A percentile compares a stretch with the other conserved stretches of the same genome.
Evolutionary conservation across 2,329 filamentous ascomycete genomes (phyloP).

Genomic region (Dothistroma septosporum): DNA sequence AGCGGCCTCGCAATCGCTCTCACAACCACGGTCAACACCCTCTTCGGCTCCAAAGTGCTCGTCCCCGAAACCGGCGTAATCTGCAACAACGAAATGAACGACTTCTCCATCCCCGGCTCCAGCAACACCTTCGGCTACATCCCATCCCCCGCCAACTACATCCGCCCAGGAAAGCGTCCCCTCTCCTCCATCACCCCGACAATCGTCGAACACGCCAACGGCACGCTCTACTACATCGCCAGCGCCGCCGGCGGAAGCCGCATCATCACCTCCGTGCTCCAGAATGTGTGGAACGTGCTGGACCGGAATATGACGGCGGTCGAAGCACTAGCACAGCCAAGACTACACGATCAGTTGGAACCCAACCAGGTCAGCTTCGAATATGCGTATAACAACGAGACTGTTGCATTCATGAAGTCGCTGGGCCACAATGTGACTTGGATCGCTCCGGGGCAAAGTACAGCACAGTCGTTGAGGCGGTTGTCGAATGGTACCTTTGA

Average conservation of each 20-base stretch:
- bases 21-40: slow-evolving; percentile 82
- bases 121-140: slow-evolving; percentile 82
- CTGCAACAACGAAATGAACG: slow-evolving; percentile 58
- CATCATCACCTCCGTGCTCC: slow-evolving; percentile 76
- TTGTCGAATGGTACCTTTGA: slow-evolving; percentile 66
- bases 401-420: slow-evolving; percentile 58
- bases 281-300: slow-evolving; percentile 68
- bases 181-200: slow-evolving; percentile 77
- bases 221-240: slow-evolving; percentile 62
- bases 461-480: slow-evolving; percentile 66
- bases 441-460: slow-evolving; percentile 60
- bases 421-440: slow-evolving; percentile 70
- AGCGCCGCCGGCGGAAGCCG: slow-evolving; percentile 75
- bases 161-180: slow-evolving; percentile 75
- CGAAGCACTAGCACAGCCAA: slow-evolving; percentile 61
- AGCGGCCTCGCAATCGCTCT: slow-evolving; percentile 72
- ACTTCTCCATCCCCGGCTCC: slow-evolving; percentile 78
- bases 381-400: slow-evolving; percentile 61
- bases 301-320: slow-evolving; percentile 59
- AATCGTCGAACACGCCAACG: slow-evolving; percentile 65
- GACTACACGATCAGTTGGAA: slow-evolving; percentile 78
- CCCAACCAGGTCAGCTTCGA: slow-evolving; percentile 68
- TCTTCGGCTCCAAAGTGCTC: slow-evolving; percentile 76
- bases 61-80: slow-evolving; percentile 80
- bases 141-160: slow-evolving; percentile 74